Evolutionary conservation across 805 yeast genomes (phyloP).

Genomic region (Kodamaea nitidulidarum): DNA sequence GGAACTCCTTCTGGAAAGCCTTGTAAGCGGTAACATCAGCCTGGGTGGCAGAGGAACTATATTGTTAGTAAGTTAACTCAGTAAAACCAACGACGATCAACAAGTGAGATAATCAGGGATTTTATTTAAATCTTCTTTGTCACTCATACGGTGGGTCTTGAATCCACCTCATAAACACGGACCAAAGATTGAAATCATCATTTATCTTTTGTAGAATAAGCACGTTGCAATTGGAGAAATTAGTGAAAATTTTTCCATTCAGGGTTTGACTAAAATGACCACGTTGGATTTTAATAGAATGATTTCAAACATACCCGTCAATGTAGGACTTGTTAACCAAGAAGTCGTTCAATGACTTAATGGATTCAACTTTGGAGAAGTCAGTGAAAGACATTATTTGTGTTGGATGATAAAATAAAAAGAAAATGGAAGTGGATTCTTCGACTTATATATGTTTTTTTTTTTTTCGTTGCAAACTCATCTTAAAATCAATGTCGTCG

Average conservation of each 20-base stretch:
- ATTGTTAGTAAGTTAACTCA: conserved; percentile 21
- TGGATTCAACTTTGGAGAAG: conserved; percentile 67
- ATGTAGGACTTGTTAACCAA: conserved; percentile 92
- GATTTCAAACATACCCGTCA: conserved; percentile 78
- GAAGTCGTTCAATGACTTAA: conserved; percentile 69
- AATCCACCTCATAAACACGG: conserved; percentile 97
- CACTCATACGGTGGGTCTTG: conserved; percentile 96
- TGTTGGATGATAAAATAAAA: not conserved
- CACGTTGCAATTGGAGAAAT: conserved; percentile 2
- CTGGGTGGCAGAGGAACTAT: conserved; percentile 83
- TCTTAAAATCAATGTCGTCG: not conserved
- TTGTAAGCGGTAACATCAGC: conserved; percentile 93
- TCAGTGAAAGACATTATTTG: conserved; percentile 64
- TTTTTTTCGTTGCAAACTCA: not conserved
- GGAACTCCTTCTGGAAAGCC: conserved; percentile 89
- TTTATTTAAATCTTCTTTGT: conserved; percentile 44
- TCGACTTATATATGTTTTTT: conserved; percentile 3
- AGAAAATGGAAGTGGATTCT: not conserved
- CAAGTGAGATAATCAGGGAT: conserved; percentile 14
- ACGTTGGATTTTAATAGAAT: not conserved
- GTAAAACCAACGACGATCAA: conserved; percentile 9
- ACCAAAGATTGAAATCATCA: conserved; percentile 80
- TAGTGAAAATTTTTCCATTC: conserved; percentile 1
- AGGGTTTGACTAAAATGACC: not conserved
- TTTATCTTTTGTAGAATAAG: conserved; percentile 15